Conservation (phyloP, 2,329 filamentous ascomycete species). For the Berkeleyomyces rouxiae region DNA sequence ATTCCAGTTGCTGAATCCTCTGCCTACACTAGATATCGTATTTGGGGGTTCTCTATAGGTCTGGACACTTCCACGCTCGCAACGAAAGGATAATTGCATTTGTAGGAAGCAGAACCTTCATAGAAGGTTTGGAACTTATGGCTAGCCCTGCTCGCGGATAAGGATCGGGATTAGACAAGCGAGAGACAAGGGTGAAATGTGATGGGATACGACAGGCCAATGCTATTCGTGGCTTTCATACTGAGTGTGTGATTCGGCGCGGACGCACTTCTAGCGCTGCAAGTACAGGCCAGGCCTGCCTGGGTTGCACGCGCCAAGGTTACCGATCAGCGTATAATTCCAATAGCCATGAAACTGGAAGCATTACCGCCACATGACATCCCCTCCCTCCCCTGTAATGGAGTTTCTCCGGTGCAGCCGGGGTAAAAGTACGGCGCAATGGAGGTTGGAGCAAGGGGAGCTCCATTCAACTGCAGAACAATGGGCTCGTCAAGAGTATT, state of each 20-base stretch:
- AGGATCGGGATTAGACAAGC: neutral
- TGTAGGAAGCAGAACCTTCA: too few relatives aligned
- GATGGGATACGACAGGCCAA: neutral
- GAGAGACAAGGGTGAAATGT: neutral
- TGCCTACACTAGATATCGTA: too few relatives aligned
- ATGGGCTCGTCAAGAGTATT: neutral
- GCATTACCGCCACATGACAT: neutral
- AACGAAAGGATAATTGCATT: too few relatives aligned
- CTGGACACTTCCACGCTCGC: too few relatives aligned
- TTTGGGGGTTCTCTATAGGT: too few relatives aligned
- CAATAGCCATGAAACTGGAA: too few relatives aligned
- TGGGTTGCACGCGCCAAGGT: too few relatives aligned
- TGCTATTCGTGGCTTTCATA: neutral
- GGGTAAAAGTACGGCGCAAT: neutral
- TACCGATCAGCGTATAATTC: too few relatives aligned
- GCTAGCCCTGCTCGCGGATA: neutral
- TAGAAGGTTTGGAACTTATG: neutral
- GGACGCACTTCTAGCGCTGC: too few relatives aligned
- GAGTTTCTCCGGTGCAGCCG: neutral
- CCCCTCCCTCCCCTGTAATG: neutral
- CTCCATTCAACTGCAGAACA: neutral
- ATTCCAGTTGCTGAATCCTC: neutral
- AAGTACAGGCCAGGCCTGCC: too few relatives aligned
- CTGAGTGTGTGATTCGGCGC: neutral
- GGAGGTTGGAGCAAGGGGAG: neutral